Evolutionary conservation across 2,329 filamentous ascomycete genomes (phyloP), one percentile per base, ranked within the genome.

Genomic region (Colletotrichum somersetense): DNA sequence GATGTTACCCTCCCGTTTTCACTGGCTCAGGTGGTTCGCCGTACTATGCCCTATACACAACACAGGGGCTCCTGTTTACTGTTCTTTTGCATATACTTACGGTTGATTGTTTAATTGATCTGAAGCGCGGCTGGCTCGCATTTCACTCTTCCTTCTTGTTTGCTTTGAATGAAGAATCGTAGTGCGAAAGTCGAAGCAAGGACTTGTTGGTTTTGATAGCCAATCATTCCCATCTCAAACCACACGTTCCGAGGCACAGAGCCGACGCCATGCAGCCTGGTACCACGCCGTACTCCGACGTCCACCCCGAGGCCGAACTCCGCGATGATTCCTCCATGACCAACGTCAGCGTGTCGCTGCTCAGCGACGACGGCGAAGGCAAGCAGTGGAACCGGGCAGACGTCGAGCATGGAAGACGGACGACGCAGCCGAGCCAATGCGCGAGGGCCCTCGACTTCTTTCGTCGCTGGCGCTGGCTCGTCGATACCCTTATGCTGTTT

Each of bases 401-500:
- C 11, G 40, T 73, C 50, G 67, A 73, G 14, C 48, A 57, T 5
- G 62, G 67, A 3, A 44, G 18, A 46, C 44, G 35, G 20, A 48
- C 59, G 23, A 48, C 53, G 57, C 18, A 30, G 20, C 23, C 16
- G 20, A 52, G 42, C 5, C 33, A 53, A 16, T 64, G 61, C 56
- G 61, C 67, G 4, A 71, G 33, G 55, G 38, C 44, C 40, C 56
- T 46, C 18, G 30, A 35, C 44, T 20, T 33, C 40, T 59, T 69
- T 26, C 44, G 46, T 14, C 62, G 71, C 11, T 74, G 73, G 73
- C 70, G 72, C 52, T 74, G 81, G 76, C 44, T 82, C 3, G 58
- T 83, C 5, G 81, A 84, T 68, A 79, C 77, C 7, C 72, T 79
- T 1, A 73, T 84, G 2, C 63, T 84, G 1, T 50, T 82, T 7